Base-by-base conservation (phyloP, 2,329 filamentous ascomycete species). In the Chrysosphaeria jannelii region DNA sequence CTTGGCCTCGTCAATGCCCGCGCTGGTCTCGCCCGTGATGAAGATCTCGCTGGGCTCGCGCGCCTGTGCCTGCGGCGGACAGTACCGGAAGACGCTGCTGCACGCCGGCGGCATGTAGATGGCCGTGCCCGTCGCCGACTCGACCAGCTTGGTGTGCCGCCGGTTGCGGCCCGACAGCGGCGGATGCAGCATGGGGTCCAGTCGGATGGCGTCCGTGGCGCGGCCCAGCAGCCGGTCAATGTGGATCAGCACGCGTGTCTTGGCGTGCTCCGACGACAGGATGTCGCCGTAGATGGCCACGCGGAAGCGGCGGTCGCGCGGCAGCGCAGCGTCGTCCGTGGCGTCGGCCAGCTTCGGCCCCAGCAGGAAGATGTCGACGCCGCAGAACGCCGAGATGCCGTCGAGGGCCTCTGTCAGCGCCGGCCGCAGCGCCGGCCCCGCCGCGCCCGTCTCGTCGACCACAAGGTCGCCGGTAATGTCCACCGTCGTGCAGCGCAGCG, bases 41-140 rank as follows among this genome's bases (percentile, higher is more conserved):
- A 85, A 89, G 29, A 97, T 75, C 38, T 91, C 72, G 38, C 78
- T 67, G 16, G 81, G 70, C 24, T 78, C 74, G 33, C 85, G 66
- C 28, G 74, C 64, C 26, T 63, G 63, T 11, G 78, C 78, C 32
- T 72, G 75, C 6, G 64, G 63, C 2, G 81, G 79, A 25, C 67
- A 74, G 42, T 90, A 97, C 28, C 75, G 71, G 39, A 85, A 91
- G 32, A 91, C 67, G 28, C 70, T 66, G 9, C 81, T 79, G 40
- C 93, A 93, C 1, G 81, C 71, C 6, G 79, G 78, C 14, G 85
- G 85, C 39, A 97, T 93, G 48, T 97, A 97, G 36, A 97, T 93
- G 31, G 85, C 81, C 6, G 85, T 93, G 36, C 79, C 76, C 9
- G 85, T 93, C 14, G 71, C 65, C 9, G 85, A 89, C 45, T 97